Conservation (phyloP, 73 alveolate species). For the Breviolum minutum region DNA sequence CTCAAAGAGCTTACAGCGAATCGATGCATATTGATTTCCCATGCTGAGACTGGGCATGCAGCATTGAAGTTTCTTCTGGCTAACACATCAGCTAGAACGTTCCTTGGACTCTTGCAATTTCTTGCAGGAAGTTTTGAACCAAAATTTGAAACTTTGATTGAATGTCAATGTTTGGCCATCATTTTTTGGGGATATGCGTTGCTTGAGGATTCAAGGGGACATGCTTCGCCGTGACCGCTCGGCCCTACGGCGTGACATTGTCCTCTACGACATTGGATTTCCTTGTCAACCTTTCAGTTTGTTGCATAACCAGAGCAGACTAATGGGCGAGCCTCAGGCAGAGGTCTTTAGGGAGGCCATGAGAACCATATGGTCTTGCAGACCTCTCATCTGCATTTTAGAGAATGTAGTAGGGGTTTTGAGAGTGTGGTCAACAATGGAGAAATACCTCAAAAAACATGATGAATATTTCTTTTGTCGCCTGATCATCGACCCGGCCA, state of each 20-base stretch:
- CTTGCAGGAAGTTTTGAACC: neutral
- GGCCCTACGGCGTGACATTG: neutral
- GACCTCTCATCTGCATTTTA: neutral
- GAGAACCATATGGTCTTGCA: neutral
- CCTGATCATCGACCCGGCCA: neutral
- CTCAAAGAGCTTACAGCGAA: neutral
- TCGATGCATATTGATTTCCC: neutral
- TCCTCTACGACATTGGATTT: neutral
- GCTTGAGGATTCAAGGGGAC: neutral
- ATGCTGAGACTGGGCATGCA: neutral
- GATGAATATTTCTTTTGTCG: neutral
- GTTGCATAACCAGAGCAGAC: neutral
- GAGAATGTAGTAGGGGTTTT: neutral
- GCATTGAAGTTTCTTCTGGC: constrained; percentile 2
- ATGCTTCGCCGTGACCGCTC: neutral
- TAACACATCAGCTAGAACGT: neutral
- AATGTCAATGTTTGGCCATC: neutral
- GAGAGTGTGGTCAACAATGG: neutral
- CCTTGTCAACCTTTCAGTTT: neutral
- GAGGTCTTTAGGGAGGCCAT: neutral
- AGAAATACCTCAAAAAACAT: neutral
- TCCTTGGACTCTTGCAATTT: neutral
- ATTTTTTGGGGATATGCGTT: neutral
- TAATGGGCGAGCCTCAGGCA: neutral
- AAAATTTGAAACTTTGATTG: neutral